Evolutionary conservation across 106 monocot species (phyloP).

Genomic region (Dioscorea alata): DNA sequence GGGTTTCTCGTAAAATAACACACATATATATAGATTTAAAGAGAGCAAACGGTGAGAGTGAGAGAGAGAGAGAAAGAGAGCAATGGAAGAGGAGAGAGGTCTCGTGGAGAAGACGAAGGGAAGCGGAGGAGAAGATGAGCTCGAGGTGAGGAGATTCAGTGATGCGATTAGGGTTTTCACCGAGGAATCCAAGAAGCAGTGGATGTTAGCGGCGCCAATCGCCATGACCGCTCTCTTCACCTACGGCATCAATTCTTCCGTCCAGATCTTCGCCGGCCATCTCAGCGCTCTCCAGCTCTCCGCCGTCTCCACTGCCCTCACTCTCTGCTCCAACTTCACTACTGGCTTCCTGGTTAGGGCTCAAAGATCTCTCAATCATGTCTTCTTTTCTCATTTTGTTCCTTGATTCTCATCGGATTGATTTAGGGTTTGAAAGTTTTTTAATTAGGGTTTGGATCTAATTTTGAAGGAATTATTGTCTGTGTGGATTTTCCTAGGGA

Average conservation of each 20-base stretch:
- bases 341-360: not conserved
- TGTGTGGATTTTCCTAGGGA: no score
- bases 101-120: not conserved
- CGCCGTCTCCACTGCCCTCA: conserved; percentile 6
- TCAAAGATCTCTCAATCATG: not conserved
- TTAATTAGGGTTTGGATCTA: not conserved
- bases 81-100: not conserved
- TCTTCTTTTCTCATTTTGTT: not conserved
- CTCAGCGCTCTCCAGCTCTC: conserved; percentile 2
- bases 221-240: not conserved
- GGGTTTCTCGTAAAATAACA: no score
- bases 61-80: not conserved
- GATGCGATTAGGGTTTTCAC: not conserved
- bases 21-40: no score
- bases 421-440: not conserved
- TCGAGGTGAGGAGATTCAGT: not conserved
- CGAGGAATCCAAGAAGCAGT: conserved; percentile 7
- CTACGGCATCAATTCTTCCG: not conserved
- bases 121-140: not conserved
- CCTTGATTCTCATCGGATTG: not conserved
- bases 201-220: not conserved
- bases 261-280: not conserved
- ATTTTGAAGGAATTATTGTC: no score
- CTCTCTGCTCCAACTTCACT: not conserved
- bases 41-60: no score